A percentile compares a stretch with the other conserved stretches of the same genome.
phyloP scores from a whole-genome alignment of 2,329 filamentous ascomycete genomes.

The Remersonia thermophila region DNA sequence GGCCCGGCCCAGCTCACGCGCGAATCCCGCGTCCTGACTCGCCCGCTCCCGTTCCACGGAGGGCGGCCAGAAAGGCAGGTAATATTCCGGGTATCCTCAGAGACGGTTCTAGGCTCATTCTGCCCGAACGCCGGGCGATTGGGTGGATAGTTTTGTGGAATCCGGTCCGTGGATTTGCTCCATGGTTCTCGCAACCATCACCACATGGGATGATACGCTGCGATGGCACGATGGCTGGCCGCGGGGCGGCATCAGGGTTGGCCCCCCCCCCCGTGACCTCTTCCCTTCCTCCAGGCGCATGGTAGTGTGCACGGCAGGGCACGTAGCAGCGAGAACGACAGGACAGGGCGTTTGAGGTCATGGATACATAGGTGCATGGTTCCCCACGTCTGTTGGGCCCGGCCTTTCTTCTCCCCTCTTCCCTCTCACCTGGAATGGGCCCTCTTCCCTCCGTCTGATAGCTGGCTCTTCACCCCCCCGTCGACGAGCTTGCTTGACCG shows the following conservation, averaged over 20 bases:
- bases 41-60: not conserved
- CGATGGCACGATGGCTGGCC: not conserved
- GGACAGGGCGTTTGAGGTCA: too few relatives aligned
- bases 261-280: not conserved
- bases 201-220: not conserved
- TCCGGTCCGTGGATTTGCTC: not conserved
- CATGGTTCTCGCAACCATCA: too few relatives aligned
- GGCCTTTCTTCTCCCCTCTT: conserved; percentile 2
- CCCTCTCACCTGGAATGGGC: not conserved
- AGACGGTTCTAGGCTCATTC: conserved; percentile 5
- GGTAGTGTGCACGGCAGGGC: not conserved
- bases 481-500: too few relatives aligned
- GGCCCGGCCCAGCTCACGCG: not conserved
- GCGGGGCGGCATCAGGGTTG: conserved; percentile 3
- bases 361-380: too few relatives aligned
- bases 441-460: not conserved
- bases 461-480: too few relatives aligned
- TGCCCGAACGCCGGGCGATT: conserved; percentile 10
- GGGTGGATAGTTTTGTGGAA: conserved; percentile 3
- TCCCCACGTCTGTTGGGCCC: too few relatives aligned
- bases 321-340: not conserved
- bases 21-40: not conserved
- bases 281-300: conserved; percentile 7
- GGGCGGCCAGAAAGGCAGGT: not conserved
- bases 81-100: conserved; percentile 3